Base-by-base conservation (phyloP, 495 filamentous ascomycete genomes). In the Chaetomidium leptoderma region DNA sequence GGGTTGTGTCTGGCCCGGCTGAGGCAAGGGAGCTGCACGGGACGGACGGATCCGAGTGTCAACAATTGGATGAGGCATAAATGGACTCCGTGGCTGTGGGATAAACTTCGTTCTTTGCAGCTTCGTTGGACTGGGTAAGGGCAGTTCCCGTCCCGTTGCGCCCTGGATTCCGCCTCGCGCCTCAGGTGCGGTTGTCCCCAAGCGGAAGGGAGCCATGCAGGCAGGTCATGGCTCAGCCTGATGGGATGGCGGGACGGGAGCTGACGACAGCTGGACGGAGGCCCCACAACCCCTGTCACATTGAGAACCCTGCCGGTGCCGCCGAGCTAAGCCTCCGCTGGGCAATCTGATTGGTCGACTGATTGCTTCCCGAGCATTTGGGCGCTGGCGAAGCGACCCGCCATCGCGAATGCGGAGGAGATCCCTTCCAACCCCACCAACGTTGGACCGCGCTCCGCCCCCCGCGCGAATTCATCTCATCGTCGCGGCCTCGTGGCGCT, bases 391-490 rank as follows among this genome's bases (percentile, higher is more conserved):
- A 19, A 4, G 47, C 58, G 37, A 54, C 35, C 45, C 45, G 33
- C 36, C 35, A 39, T 44, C 17, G 44, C 23, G 35, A 40, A 29
- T 40, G 23, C 32, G 17, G 14, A n/a, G 23, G 13, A n/a, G 23
- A 19, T 13, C 39, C 11, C 7, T 40, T 37, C 23, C 17, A 19
- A 7, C 51, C 51, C 37, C 24, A 21, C 29, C 37, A 55, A 27
- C 48, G 40, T 21, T 6, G n/a, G n/a, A 39, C 35, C 48, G 48
- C 48, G 21, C 48, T 51, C n/a, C 48, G 48, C 32, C 33, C 48
- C 50, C 50, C 36, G 49, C 52, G 39, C 19, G 26, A 26, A 13
- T 36, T 17, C 42, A 23, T 23, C 26, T 23, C 16, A 32, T 19
- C 21, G 29, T 4, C 11, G 39, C 17, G 36, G 7, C 33, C 13